These are phyloP conservation scores for Venturia asperata DNA, from an alignment of 2,329 filamentous ascomycete species.

Conservation along the genomic window DNA sequence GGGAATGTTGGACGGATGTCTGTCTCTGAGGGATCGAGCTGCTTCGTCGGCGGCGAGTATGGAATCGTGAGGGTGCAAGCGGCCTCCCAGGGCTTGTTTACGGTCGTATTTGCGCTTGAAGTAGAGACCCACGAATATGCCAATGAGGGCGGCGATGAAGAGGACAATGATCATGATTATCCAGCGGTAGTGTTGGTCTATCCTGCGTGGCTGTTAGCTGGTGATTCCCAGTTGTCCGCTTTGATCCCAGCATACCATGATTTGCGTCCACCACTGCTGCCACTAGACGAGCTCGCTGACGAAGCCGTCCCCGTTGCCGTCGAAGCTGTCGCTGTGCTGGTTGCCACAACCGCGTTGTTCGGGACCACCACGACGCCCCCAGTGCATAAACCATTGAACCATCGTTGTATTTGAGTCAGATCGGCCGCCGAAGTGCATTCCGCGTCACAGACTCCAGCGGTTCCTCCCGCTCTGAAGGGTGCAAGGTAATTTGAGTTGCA, in stretches of 20 bases:
- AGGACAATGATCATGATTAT: constrained; percentile 18
- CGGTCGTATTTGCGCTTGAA: constrained; percentile 16
- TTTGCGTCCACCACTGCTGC: constrained; percentile 7
- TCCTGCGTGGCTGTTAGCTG: constrained; percentile 16
- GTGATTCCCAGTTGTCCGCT: too few relatives aligned
- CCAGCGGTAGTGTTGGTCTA: constrained; percentile 17
- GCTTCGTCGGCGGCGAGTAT: constrained; percentile 17
- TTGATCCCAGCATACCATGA: constrained; percentile 14
- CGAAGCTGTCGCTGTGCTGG: constrained; percentile 1
- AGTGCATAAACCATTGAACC: constrained; percentile 17
- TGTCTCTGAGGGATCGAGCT: constrained; percentile 7
- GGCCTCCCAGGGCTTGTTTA: neutral
- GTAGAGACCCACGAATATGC: constrained; percentile 18
- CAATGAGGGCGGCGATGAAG: constrained; percentile 17
- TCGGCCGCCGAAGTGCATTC: constrained; percentile 5
- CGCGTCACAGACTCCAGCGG: constrained; percentile 15
- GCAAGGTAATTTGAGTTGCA: constrained; percentile 18
- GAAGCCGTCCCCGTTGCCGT: constrained; percentile 7
- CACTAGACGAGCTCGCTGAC: neutral
- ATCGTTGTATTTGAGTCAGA: constrained; percentile 3
- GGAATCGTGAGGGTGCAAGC: neutral
- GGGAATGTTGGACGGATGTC: constrained; percentile 14
- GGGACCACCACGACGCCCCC: constrained; percentile 14
- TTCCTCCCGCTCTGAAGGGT: constrained; percentile 10
- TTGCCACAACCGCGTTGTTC: constrained; percentile 1